Percentiles rank a stretch among this genome's conserved stretches.
These are phyloP conservation scores for Vicia villosa DNA, from an alignment of 306 rosid species.

Conservation along the genomic window DNA sequence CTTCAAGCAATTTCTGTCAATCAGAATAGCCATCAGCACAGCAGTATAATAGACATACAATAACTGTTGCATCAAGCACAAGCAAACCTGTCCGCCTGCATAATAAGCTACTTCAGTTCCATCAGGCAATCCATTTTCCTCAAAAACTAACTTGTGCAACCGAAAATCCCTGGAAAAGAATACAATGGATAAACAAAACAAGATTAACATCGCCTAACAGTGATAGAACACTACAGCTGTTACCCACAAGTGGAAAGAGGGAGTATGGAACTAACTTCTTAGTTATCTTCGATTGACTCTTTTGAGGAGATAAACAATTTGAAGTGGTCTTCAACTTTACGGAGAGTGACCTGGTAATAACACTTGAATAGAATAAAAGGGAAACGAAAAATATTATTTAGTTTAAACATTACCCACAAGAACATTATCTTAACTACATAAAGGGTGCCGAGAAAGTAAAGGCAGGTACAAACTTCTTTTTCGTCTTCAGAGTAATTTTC, in stretches of 20 bases:
- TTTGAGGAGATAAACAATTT: conserved; percentile 45
- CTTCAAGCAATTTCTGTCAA: conserved; percentile 87
- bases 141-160: conserved; percentile 93
- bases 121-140: conserved; percentile 89
- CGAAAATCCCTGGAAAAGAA: conserved; percentile 74
- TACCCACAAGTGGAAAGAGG: conserved; percentile 17
- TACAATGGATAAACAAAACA: conserved; percentile 26
- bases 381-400: background rate
- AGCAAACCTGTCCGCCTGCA: conserved; percentile 85
- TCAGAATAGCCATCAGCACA: conserved; percentile 27
- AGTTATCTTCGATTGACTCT: conserved; percentile 79
- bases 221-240: conserved; percentile 24
- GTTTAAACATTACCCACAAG: conserved; percentile 27
- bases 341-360: conserved; percentile 54
- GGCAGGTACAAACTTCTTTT: conserved; percentile 60
- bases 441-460: conserved; percentile 27
- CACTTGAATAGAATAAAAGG: conserved; percentile 29
- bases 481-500: conserved; percentile 50
- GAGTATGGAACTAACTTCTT: conserved; percentile 56
- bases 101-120: conserved; percentile 98
- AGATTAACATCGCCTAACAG: conserved; percentile 25
- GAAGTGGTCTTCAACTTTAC: conserved; percentile 52
- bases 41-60: conserved; percentile 28
- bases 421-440: conserved; percentile 34
- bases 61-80: conserved; percentile 20